Percentiles rank a stretch among this genome's conserved stretches.
Evolutionary conservation across 176 grass and related monocot genomes (phyloP).

Genomic region (Raddia guianensis): DNA sequence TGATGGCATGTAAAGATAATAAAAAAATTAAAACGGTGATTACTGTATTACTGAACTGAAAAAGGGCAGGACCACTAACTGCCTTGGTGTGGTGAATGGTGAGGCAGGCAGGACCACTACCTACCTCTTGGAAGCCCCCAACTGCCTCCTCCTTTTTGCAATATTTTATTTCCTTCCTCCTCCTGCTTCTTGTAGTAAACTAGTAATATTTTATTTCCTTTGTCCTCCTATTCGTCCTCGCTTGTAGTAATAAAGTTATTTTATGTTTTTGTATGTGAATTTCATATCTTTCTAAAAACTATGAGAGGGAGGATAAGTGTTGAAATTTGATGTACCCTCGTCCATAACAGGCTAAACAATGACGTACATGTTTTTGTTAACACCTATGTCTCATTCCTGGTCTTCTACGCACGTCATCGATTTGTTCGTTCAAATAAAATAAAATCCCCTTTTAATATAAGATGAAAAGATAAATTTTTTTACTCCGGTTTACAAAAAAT

Average conservation of each 20-base stretch:
- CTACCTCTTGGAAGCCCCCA: conserved; percentile 44
- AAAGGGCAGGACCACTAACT: conserved; percentile 32
- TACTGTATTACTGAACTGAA: conserved; percentile 36
- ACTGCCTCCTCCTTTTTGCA: conserved; percentile 16
- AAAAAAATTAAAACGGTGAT: background rate
- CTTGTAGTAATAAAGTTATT: too few species aligned
- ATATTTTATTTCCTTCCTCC: background rate
- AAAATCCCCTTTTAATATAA: background rate
- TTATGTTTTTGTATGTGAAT: background rate
- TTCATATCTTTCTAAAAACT: background rate
- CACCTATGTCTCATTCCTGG: background rate
- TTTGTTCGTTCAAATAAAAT: background rate
- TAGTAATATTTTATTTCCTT: too few species aligned
- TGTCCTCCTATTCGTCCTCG: too few species aligned
- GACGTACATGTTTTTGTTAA: too few species aligned
- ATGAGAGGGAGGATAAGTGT: too few species aligned
- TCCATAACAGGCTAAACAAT: background rate
- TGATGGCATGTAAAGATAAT: conserved; percentile 23
- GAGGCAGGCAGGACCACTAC: conserved; percentile 52
- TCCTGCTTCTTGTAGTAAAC: too few species aligned
- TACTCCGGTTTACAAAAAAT: too few species aligned
- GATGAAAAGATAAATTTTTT: background rate
- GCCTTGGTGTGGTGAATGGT: conserved; percentile 9
- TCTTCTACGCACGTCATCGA: too few species aligned
- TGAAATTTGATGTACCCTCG: too few species aligned